These are phyloP conservation scores for Periconia sp. DNA, from an alignment of 2,329 filamentous ascomycete species.

Conservation along the genomic window DNA sequence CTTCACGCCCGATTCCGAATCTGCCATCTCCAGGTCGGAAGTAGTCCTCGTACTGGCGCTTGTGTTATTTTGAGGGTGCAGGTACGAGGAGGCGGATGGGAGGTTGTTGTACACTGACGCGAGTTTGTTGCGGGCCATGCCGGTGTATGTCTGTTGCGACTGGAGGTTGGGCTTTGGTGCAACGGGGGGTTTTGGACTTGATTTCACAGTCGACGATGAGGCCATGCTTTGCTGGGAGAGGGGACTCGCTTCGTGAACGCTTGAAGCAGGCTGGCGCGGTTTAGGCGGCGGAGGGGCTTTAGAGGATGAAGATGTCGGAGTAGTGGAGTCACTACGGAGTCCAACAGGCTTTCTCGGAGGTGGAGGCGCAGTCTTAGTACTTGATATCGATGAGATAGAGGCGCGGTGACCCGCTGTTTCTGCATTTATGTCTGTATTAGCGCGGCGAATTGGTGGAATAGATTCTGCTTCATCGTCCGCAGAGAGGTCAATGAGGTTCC, in stretches of 20 bases:
- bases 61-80: slow-evolving; percentile 14
- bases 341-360: slow-evolving; percentile 42
- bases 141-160: slow-evolving; percentile 43
- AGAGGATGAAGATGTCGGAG: slow-evolving; percentile 33
- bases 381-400: slow-evolving; percentile 23
- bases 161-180: slow-evolving; percentile 33
- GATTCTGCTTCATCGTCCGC: slow-evolving; percentile 48
- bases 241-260: slow-evolving; percentile 32
- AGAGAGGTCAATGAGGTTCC: slow-evolving; percentile 56
- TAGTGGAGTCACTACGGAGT: slow-evolving; percentile 48
- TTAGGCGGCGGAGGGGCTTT: slow-evolving; percentile 41
- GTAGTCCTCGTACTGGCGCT: too few relatives aligned
- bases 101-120: slow-evolving; percentile 48
- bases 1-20: slow-evolving; percentile 12
- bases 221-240: slow-evolving; percentile 34
- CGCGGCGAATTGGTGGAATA: slow-evolving; percentile 22
- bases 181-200: slow-evolving; percentile 39
- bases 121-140: slow-evolving; percentile 47
- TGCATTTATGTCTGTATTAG: slow-evolving; percentile 32
- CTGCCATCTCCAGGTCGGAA: not conserved
- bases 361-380: slow-evolving; percentile 37
- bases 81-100: slow-evolving; percentile 39
- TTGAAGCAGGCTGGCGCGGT: slow-evolving; percentile 34
- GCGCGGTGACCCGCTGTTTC: slow-evolving; percentile 18
- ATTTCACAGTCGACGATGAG: slow-evolving; percentile 21